Evolutionary conservation across 2,329 filamentous ascomycete species (phyloP).

Genomic region (Monilinia aucupariae): DNA sequence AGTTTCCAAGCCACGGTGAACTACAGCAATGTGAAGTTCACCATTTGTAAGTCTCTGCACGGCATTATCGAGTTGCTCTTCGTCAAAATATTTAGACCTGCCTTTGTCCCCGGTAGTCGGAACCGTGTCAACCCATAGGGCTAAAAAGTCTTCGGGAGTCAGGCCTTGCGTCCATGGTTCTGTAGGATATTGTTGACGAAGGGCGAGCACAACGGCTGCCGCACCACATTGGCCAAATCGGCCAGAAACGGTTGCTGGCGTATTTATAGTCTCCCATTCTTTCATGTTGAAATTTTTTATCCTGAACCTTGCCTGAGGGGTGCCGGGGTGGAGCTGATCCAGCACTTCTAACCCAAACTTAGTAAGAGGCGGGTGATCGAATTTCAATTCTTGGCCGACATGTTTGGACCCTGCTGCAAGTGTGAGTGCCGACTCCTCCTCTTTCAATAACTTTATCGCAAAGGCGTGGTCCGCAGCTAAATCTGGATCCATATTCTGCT

Average conservation of each 20-base stretch:
- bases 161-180: background rate
- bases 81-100: background rate
- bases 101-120: background rate
- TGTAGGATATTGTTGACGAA: conserved; percentile 5
- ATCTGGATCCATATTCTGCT: no score
- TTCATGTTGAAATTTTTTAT: background rate
- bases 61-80: conserved; percentile 6
- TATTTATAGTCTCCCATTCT: background rate
- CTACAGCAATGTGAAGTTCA: background rate
- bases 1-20: background rate
- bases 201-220: background rate
- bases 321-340: background rate
- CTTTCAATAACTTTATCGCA: background rate
- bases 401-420: no score
- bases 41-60: background rate
- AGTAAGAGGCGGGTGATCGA: background rate
- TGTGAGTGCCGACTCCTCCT: background rate
- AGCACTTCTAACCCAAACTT: background rate
- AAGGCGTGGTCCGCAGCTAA: background rate
- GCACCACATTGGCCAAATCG: background rate
- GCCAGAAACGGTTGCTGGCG: background rate
- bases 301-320: background rate
- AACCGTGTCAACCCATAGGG: background rate
- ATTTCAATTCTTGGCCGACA: background rate
- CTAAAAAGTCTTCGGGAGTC: background rate